Evolutionary conservation across 495 filamentous ascomycete genomes (phyloP), one percentile per base, ranked within the genome.

Genomic region (Hypoxylon intermedium): DNA sequence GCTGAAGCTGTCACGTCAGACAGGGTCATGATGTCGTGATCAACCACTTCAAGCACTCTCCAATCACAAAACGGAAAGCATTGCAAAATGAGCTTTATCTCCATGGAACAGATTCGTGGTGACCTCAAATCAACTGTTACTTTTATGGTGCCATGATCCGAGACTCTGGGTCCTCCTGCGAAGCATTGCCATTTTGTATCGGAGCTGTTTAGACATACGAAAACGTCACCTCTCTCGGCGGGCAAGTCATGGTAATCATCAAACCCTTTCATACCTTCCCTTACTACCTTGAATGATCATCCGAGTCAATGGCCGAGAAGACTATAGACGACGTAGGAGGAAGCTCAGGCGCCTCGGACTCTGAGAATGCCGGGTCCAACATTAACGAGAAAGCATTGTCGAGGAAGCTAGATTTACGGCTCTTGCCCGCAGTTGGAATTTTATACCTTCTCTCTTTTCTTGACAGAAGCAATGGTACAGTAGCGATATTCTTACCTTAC

Each of bases 371-470:
- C 37, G 58, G 41, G 1, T 50, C 62, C 12, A 65, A 57, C 0
- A 77, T 87, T 48, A 82, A 88, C 40, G 87, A 91, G 72, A 82
- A 79, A 42, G 72, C 80, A 0, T 63, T 91, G 15, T 68, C 91
- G 5, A 76, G 87, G 19, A 92, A 88, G 65, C 67, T 92, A 2
- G 89, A 92, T 66, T 65, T 73, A 42, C 75, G 77, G 33, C 72
- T 92, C 1, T 69, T 93, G 0, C 89, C 89, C 5, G 83, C 85
- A 0, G 74, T 91, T 20, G 86, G 85, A 0, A 67, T 91, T 1
- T 69, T 92, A 15, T 92, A 90, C 65, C 74, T 91, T 12, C 72
- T 91, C 3, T 90, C 87, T 3, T 91, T 92, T 53, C 73, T 92
- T 15, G 88, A 91, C 63, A 79, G 89, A 47, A 89, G 85, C 70